These are phyloP conservation scores for Salicornia ramosissima DNA, from an alignment of 148 eudicot species.

Conservation along the genomic window DNA sequence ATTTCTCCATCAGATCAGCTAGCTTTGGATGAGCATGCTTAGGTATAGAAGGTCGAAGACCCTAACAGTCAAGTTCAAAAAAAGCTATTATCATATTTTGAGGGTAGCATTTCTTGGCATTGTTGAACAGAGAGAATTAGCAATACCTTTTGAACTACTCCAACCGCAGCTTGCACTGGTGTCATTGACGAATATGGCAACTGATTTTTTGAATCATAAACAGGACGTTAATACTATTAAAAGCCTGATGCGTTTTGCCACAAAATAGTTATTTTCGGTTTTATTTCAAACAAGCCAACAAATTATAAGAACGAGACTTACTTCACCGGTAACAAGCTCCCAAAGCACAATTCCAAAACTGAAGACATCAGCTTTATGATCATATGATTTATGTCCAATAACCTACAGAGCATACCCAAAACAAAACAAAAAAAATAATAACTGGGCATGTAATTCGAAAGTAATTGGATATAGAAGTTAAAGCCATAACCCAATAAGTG, in stretches of 20 bases:
- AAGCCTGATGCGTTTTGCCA: too few species aligned
- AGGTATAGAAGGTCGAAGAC: slow-evolving; percentile 64
- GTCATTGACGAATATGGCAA: slow-evolving; percentile 54
- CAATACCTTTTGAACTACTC: slow-evolving; percentile 65
- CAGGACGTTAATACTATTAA: neutral
- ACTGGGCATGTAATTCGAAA: neutral
- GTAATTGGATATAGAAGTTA: neutral
- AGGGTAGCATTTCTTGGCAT: neutral
- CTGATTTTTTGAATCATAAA: slow-evolving; percentile 30
- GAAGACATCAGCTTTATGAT: slow-evolving; percentile 70
- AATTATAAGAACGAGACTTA: slow-evolving; percentile 21
- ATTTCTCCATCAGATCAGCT: slow-evolving; percentile 43
- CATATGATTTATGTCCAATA: slow-evolving; percentile 64
- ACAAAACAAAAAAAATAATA: neutral
- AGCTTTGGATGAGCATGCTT: slow-evolving; percentile 53
- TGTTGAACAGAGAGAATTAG: neutral
- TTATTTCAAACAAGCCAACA: neutral
- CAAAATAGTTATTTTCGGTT: too few species aligned
- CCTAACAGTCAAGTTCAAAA: slow-evolving; percentile 27
- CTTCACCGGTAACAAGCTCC: slow-evolving; percentile 79
- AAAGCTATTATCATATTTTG: neutral
- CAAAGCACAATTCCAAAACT: slow-evolving; percentile 71
- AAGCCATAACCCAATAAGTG: neutral
- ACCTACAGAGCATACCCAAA: slow-evolving; percentile 36
- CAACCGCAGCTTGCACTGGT: slow-evolving; percentile 80